phyloP scores from a whole-genome alignment of 202 grass and related monocot species.

The Carex sylvatica region DNA sequence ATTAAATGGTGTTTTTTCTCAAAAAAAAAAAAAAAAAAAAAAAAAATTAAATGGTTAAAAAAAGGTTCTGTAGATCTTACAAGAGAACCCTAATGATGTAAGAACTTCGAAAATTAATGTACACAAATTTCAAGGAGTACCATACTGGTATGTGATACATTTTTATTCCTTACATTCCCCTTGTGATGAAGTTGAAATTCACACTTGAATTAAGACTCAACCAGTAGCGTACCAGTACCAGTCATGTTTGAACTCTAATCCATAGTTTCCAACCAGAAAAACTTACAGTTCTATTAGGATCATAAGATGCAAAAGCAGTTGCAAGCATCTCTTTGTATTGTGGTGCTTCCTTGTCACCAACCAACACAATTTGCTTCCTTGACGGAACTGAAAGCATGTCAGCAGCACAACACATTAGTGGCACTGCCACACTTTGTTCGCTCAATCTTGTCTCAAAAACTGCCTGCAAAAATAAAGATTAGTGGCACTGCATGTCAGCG shows the following conservation, averaged over 20 bases:
- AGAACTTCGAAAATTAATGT: not conserved
- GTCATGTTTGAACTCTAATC: not conserved
- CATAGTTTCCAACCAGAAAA: not conserved
- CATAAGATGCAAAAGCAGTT: slow-evolving; percentile 57
- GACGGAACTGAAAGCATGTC: slow-evolving; percentile 72
- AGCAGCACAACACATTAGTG: slow-evolving; percentile 85
- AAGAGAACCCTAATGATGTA: not conserved
- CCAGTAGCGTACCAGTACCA: not conserved
- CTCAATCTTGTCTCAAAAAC: slow-evolving; percentile 71
- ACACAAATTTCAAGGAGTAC: not conserved
- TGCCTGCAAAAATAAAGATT: slow-evolving; percentile 40
- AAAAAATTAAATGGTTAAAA: not conserved
- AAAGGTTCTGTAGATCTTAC: not conserved
- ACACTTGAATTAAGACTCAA: not conserved
- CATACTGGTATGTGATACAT: not conserved
- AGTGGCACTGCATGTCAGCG: not conserved
- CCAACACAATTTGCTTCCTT: slow-evolving; percentile 74
- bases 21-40: too few relatives aligned
- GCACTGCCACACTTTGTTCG: slow-evolving; percentile 76
- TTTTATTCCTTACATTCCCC: not conserved
- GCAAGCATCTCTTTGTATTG: slow-evolving; percentile 56
- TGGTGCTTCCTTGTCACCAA: slow-evolving; percentile 57
- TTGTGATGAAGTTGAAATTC: not conserved
- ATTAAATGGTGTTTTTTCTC: not conserved
- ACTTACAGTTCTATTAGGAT: slow-evolving; percentile 85